phyloP scores from a whole-genome alignment of 108 stramenopile genomes.

The Skeletonema costatum region DNA sequence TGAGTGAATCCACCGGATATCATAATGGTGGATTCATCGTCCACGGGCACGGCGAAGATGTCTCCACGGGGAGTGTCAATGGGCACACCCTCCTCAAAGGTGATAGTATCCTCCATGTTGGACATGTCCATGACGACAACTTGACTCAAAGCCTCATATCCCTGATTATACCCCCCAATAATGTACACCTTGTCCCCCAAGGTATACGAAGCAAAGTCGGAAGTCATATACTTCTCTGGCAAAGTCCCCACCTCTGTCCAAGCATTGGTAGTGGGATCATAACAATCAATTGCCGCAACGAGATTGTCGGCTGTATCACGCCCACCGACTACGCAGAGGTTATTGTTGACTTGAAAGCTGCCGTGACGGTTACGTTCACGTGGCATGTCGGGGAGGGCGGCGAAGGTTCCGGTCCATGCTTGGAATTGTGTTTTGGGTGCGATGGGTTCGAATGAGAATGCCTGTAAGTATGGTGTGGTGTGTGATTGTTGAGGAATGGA shows the following conservation, averaged over 20 bases:
- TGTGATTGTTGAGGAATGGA: too few relatives aligned
- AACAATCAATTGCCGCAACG: slow-evolving; percentile 63
- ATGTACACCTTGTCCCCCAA: slow-evolving; percentile 39
- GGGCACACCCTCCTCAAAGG: slow-evolving; percentile 22
- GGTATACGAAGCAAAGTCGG: slow-evolving; percentile 54
- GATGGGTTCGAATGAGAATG: slow-evolving; percentile 23
- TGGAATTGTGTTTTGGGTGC: not conserved
- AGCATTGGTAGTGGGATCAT: slow-evolving; percentile 49
- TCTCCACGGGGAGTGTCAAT: slow-evolving; percentile 58
- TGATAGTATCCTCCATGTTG: slow-evolving; percentile 5
- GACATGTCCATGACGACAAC: slow-evolving; percentile 31
- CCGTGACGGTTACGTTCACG: slow-evolving; percentile 59
- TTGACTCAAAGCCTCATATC: slow-evolving; percentile 41
- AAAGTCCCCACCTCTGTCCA: slow-evolving; percentile 53
- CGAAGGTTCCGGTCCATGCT: slow-evolving; percentile 29
- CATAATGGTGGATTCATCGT: slow-evolving; percentile 23
- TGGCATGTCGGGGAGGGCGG: slow-evolving; percentile 45
- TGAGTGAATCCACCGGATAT: slow-evolving; percentile 70
- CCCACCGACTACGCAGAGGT: slow-evolving; percentile 59
- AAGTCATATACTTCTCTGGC: slow-evolving; percentile 34
- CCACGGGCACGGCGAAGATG: slow-evolving; percentile 29
- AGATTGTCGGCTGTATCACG: slow-evolving; percentile 44
- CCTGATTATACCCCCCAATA: slow-evolving; percentile 63
- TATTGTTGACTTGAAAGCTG: slow-evolving; percentile 23
- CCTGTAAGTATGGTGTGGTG: not conserved